Evolutionary conservation across 208 protist genomes (phyloP).

Genomic region (Crithidia fasciculata): DNA sequence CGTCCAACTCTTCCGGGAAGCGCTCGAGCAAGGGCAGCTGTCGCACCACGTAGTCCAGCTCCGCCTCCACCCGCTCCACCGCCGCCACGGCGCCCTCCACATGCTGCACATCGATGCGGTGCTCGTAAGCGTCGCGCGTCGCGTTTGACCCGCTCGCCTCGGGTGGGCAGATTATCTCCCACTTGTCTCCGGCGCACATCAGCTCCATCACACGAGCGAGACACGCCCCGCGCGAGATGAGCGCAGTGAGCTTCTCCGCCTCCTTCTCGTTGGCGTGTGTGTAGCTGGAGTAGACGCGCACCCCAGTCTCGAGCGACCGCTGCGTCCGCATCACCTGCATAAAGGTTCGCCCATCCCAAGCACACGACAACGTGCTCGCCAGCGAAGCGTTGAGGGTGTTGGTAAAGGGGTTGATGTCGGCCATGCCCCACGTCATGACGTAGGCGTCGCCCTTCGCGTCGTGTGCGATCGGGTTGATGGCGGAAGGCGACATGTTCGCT

Average conservation of each 20-base stretch:
- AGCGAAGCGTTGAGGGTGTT: background rate
- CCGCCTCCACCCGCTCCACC: slow-evolving; percentile 6
- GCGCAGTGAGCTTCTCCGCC: background rate
- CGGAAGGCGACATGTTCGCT: background rate
- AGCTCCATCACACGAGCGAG: slow-evolving; percentile 27
- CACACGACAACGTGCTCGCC: background rate
- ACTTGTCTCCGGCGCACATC: slow-evolving; percentile 53
- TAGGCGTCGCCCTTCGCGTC: slow-evolving; percentile 21
- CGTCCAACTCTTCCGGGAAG: background rate
- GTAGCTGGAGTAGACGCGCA: slow-evolving; percentile 17
- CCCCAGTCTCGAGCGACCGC: slow-evolving; percentile 4
- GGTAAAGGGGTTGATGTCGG: slow-evolving; percentile 14
- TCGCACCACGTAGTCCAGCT: slow-evolving; percentile 17
- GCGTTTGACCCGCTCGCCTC: slow-evolving; percentile 11
- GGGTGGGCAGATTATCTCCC: slow-evolving; percentile 39
- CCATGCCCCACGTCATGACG: slow-evolving; percentile 24
- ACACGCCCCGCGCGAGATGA: slow-evolving; percentile 18
- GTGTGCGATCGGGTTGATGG: slow-evolving; percentile 15
- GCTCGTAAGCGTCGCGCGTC: background rate
- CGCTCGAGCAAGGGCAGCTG: background rate
- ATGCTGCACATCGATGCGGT: slow-evolving; percentile 9
- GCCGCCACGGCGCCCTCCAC: background rate
- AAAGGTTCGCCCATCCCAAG: slow-evolving; percentile 2
- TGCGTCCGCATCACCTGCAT: slow-evolving; percentile 18
- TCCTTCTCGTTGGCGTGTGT: background rate